These are phyloP conservation scores for Zygoascus bituminiphila DNA, from an alignment of 805 yeast genomes.

Conservation along the genomic window DNA sequence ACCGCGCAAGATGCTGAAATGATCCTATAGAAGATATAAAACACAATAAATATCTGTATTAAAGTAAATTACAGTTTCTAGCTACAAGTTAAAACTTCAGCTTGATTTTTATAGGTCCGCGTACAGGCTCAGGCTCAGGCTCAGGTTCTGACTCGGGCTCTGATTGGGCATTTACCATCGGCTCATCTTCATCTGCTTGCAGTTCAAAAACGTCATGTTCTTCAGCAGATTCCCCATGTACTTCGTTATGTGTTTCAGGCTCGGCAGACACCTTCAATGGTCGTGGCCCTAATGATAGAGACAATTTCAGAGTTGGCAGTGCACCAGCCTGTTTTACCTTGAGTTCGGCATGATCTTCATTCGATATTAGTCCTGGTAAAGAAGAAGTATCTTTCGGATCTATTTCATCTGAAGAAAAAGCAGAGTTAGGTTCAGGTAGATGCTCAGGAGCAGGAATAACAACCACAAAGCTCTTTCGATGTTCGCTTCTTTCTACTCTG, in stretches of 20 bases:
- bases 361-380: neutral
- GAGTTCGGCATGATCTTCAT: neutral
- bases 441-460: neutral
- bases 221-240: too few species aligned
- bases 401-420: neutral
- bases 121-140: neutral
- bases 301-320: neutral
- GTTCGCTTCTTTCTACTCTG: neutral
- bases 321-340: neutral
- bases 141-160: neutral
- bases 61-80: neutral
- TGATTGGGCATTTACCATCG: neutral
- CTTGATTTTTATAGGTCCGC: constrained; percentile 1
- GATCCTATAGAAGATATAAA: neutral
- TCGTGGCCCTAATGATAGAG: too few species aligned
- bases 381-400: too few species aligned
- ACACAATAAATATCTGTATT: neutral
- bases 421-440: neutral
- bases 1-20: neutral
- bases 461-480: neutral
- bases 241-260: too few species aligned
- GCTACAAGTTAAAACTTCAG: constrained; percentile 3
- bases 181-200: neutral
- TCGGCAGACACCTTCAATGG: too few species aligned
- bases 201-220: too few species aligned